Base-by-base conservation (phyloP, 1,139 yeast genomes). In the Sugiyamaella japonica region DNA sequence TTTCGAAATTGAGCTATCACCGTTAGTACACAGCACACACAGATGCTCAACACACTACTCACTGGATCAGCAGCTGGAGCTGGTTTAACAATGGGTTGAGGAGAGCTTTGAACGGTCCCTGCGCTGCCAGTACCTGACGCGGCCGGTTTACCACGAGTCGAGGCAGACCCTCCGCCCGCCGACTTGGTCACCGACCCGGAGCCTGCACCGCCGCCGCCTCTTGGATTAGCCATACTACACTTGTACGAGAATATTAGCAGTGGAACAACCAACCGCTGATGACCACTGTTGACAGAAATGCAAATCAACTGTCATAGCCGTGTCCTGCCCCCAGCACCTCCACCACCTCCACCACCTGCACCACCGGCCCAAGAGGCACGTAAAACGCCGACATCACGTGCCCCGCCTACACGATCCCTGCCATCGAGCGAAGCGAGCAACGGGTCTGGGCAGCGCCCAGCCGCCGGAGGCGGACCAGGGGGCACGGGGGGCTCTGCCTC, bases 1-100 rank as follows among this genome's bases (percentile, higher is more conserved):
- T 66, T 32, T 76, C 79, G 61, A 88, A 86, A 66, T 86, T 89
- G 54, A 86, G 67, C 57, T 54, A 20, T 7, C 16, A 39, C 4
- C 3, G 43, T 20, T 15, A 39, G 43, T 16, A 15, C 10, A 15
- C 16, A 39, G 5, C 13, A 12, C 8, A 39, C 12, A 20, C 13
- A 20, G 43, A 16, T 10, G n/a, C 13, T n/a, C 40, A 37, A 37
- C n/a, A 8, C 23, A 13, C 6, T 34, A 47, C 50, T 47, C 38
- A 47, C 50, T 6, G 50, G 50, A 23, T 47, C 50, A n/a, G 16
- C 9, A 9, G 16, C 25, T 12, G 50, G 40, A 13, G 28, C 50
- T 23, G 44, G 43, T 31, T 47, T 15, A 9, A 47, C 20, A 17
- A 13, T 23, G 2, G 50, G 41, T 16, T 47, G 50, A 13, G 50